Evolutionary conservation across 768 basidiomycete species (phyloP).

Genomic region (Pholiota molesta): DNA sequence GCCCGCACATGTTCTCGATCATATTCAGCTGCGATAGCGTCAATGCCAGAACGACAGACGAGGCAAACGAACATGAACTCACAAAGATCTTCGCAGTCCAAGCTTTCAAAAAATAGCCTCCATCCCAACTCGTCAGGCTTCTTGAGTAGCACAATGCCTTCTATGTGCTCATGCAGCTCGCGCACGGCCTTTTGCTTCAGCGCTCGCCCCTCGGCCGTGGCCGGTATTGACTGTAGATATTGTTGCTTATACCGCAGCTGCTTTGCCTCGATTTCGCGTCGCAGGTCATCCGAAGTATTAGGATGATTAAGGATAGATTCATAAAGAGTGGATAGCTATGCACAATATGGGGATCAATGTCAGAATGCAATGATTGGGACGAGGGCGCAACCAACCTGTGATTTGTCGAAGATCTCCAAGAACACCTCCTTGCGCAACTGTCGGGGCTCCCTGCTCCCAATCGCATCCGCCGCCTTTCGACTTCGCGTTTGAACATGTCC

Average conservation of each 20-base stretch:
- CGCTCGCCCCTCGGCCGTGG: conserved; percentile 31
- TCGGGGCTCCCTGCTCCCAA: conserved; percentile 68
- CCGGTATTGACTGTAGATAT: conserved; percentile 63
- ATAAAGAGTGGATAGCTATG: conserved; percentile 74
- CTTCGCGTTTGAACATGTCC: conserved; percentile 59
- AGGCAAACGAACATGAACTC: conserved; percentile 25
- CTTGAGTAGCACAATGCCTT: conserved; percentile 74
- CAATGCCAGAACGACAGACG: not conserved
- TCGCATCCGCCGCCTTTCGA: conserved; percentile 77
- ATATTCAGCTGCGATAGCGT: conserved; percentile 54
- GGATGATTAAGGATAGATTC: conserved; percentile 83
- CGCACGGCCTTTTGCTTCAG: conserved; percentile 51
- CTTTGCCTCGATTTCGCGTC: conserved; percentile 77
- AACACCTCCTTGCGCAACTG: conserved; percentile 65
- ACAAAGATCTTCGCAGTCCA: conserved; percentile 71
- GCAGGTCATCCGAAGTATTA: conserved; percentile 74
- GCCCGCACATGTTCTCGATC: conserved; percentile 56
- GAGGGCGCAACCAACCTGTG: conserved; percentile 47
- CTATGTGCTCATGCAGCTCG: conserved; percentile 72
- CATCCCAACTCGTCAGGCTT: conserved; percentile 85
- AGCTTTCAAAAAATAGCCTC: conserved; percentile 74
- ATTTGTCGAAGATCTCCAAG: conserved; percentile 61
- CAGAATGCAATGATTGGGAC: not conserved
- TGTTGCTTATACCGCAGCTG: conserved; percentile 66
- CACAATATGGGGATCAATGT: not conserved